These are phyloP conservation scores for Scheffersomyces lignicola DNA, from an alignment of 1,139 yeast species.

Conservation along the genomic window DNA sequence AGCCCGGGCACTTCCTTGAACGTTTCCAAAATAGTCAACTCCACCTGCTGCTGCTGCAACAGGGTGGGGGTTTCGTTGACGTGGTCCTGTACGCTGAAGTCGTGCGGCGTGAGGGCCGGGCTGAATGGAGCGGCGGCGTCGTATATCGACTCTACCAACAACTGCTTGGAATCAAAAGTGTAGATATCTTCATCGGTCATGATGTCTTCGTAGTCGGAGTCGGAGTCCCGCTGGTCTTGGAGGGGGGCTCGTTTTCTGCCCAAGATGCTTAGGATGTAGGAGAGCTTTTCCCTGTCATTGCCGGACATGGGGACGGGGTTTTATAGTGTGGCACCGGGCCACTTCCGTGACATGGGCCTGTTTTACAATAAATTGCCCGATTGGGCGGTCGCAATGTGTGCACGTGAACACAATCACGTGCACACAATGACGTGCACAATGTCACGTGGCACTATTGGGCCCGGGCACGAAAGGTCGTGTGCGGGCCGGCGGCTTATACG, in stretches of 20 bases:
- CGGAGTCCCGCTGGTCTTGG: slow-evolving; percentile 2
- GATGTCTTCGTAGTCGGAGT: slow-evolving; percentile 16
- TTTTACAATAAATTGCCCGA: too few species aligned
- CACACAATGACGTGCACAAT: too few species aligned
- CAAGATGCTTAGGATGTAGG: slow-evolving; percentile 17
- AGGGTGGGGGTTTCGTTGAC: slow-evolving; percentile 14
- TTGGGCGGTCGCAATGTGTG: too few species aligned
- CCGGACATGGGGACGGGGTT: too few species aligned
- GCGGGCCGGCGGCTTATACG: too few species aligned
- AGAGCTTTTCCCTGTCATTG: slow-evolving; percentile 16
- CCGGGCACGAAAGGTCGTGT: too few species aligned
- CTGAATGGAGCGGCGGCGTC: not conserved
- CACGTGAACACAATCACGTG: too few species aligned
- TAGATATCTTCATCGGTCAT: slow-evolving; percentile 13
- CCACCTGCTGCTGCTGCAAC: slow-evolving; percentile 15
- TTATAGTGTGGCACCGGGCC: too few species aligned
- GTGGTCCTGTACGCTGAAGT: slow-evolving; percentile 9
- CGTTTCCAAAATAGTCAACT: slow-evolving; percentile 26
- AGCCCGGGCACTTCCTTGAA: slow-evolving; percentile 12
- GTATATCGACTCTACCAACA: slow-evolving; percentile 1
- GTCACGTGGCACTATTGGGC: too few species aligned
- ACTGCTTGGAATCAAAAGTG: slow-evolving; percentile 8
- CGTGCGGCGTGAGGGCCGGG: not conserved
- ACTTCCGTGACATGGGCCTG: too few species aligned
- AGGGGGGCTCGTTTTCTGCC: slow-evolving; percentile 11